phyloP scores from a whole-genome alignment of 345 rosid species.

The Eucalyptus curtisii region DNA sequence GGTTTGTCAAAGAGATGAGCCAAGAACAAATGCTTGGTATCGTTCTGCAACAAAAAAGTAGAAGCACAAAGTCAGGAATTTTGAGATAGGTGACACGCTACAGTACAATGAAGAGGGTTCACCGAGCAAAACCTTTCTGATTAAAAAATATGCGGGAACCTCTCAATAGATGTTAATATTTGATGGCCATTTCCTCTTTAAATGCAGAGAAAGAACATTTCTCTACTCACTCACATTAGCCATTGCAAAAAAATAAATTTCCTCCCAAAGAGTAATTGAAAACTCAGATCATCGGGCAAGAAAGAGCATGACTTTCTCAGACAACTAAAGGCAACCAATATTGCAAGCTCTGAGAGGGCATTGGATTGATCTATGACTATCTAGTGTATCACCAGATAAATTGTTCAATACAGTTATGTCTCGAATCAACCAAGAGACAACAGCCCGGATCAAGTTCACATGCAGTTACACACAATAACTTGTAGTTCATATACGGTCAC shows the following conservation, averaged over 20 bases:
- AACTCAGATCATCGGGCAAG: neutral
- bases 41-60: constrained; percentile 36
- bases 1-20: constrained; percentile 98
- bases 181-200: neutral
- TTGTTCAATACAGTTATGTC: neutral
- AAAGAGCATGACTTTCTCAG: neutral
- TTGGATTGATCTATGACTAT: neutral
- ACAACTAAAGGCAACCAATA: neutral
- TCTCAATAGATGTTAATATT: neutral
- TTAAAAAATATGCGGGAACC: neutral
- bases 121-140: neutral
- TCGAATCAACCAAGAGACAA: neutral
- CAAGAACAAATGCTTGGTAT: constrained; percentile 69
- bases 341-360: neutral
- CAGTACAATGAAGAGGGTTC: neutral
- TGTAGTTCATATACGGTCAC: constrained; percentile 36
- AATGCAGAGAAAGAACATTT: neutral
- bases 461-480: neutral
- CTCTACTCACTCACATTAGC: neutral
- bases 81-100: neutral
- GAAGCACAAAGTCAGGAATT: neutral
- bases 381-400: neutral
- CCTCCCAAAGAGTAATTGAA: neutral
- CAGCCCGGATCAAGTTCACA: neutral
- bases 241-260: neutral